Percentiles rank a stretch among this genome's conserved stretches.
Evolutionary conservation across 176 grass and related monocot species (phyloP).

Genomic region (Lolium multiflorum): DNA sequence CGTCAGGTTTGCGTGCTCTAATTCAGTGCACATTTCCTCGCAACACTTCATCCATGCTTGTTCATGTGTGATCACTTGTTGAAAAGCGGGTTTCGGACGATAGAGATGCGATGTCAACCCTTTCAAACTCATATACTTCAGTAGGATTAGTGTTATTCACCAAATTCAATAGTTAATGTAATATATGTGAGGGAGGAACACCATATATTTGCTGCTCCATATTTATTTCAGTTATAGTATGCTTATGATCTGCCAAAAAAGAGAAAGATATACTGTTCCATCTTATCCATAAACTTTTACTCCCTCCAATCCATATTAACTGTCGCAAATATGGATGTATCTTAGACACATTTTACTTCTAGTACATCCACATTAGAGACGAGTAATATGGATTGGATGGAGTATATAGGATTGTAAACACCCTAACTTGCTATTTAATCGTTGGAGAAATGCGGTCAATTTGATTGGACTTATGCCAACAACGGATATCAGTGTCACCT

Average conservation of each 20-base stretch:
- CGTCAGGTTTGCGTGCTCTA: constrained; percentile 56
- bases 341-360: too few relatives aligned
- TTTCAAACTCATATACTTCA: neutral
- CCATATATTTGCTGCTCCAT: neutral
- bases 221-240: neutral
- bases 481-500: neutral
- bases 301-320: too few relatives aligned
- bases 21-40: neutral
- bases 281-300: neutral
- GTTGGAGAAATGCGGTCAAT: neutral
- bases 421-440: neutral
- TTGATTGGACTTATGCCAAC: neutral
- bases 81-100: neutral
- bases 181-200: neutral
- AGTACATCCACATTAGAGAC: too few relatives aligned
- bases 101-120: neutral
- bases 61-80: neutral
- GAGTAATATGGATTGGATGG: too few relatives aligned
- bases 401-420: neutral
- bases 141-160: constrained; percentile 4
- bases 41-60: neutral
- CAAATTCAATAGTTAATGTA: neutral
- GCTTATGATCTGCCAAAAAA: neutral
- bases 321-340: too few relatives aligned
- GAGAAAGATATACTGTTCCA: neutral